A percentile compares a stretch with the other conserved stretches of the same genome.
These are phyloP conservation scores for Cylindrodendrum hubeiense DNA, from an alignment of 2,329 filamentous ascomycete genomes.

Conservation along the genomic window DNA sequence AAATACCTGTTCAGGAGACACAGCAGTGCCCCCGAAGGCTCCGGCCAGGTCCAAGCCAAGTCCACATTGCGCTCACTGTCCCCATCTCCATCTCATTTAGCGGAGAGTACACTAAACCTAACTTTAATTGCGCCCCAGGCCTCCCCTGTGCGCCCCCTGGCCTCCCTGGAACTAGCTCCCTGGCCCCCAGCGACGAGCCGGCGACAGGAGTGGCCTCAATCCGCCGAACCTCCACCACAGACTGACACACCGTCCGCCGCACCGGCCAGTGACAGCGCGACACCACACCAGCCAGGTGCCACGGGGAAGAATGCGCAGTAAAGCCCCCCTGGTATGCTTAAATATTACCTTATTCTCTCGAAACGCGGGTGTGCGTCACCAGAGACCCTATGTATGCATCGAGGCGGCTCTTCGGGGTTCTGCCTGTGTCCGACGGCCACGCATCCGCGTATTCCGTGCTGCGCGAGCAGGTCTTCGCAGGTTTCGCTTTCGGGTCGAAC, in stretches of 20 bases:
- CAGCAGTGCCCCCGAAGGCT: neutral
- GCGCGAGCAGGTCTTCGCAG: too few relatives aligned
- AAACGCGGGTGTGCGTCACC: conserved; percentile 26
- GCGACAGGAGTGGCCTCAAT: neutral
- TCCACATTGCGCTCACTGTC: too few relatives aligned
- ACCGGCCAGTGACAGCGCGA: neutral
- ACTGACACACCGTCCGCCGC: neutral
- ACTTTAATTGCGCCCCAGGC: conserved; percentile 36
- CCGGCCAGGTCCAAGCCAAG: neutral
- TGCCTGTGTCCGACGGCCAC: too few relatives aligned
- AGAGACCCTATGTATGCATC: neutral
- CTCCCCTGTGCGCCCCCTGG: neutral
- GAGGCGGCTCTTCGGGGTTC: neutral
- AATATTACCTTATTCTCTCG: conserved; percentile 45
- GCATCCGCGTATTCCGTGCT: too few relatives aligned
- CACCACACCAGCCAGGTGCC: neutral
- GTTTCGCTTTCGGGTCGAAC: neutral
- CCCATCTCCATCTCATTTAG: neutral
- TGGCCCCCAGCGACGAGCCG: neutral
- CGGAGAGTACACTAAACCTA: conserved; percentile 33
- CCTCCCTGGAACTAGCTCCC: neutral
- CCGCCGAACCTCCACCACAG: neutral
- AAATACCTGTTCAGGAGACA: neutral
- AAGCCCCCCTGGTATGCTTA: conserved; percentile 43
- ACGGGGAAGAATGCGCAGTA: neutral